phyloP scores from a whole-genome alignment of 352 stramenopile species.

The Phytophthora boehmeriae region DNA sequence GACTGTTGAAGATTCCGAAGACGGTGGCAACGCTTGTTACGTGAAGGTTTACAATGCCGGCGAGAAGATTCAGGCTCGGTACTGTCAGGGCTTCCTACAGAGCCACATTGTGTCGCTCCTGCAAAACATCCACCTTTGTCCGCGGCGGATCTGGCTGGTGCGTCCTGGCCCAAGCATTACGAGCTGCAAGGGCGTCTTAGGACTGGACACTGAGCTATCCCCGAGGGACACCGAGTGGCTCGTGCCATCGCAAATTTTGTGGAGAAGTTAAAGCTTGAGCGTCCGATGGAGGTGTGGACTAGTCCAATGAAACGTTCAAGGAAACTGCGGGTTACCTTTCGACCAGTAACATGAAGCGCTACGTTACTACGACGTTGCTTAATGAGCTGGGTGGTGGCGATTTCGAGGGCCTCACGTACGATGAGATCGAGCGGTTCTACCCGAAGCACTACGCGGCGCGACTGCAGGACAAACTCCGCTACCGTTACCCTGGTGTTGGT shows the following conservation, averaged over 20 bases:
- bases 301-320: constrained; percentile 84
- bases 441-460: constrained; percentile 87
- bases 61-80: constrained; percentile 91
- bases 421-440: constrained; percentile 87
- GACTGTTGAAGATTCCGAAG: constrained; percentile 88
- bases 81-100: constrained; percentile 87
- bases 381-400: constrained; percentile 92
- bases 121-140: constrained; percentile 93
- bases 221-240: constrained; percentile 80
- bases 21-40: constrained; percentile 85
- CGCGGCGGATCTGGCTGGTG: constrained; percentile 91
- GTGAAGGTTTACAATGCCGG: constrained; percentile 94
- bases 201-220: constrained; percentile 84
- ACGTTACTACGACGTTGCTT: constrained; percentile 88
- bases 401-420: constrained; percentile 89
- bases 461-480: constrained; percentile 91
- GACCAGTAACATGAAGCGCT: constrained; percentile 72
- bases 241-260: constrained; percentile 88
- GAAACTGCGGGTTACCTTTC: constrained; percentile 76
- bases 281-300: constrained; percentile 79
- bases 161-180: constrained; percentile 84
- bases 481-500: constrained; percentile 89
- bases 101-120: constrained; percentile 88
- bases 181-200: constrained; percentile 76
- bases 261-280: constrained; percentile 72